A percentile compares a stretch with the other conserved stretches of the same genome.
These are phyloP conservation scores for Phaseolus coccineus DNA, from an alignment of 331 rosid species.

Conservation along the genomic window DNA sequence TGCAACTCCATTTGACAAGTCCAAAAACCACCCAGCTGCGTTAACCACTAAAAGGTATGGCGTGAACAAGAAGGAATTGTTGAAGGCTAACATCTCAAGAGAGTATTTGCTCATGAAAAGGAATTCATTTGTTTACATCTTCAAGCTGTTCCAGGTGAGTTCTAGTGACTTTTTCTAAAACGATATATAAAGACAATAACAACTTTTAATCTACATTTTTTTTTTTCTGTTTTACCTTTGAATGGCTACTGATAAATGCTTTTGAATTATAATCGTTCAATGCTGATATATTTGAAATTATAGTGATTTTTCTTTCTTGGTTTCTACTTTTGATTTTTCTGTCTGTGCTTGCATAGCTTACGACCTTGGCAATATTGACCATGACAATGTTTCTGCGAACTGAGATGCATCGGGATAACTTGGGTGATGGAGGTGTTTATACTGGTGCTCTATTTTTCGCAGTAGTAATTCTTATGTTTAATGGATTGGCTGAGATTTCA, in stretches of 20 bases:
- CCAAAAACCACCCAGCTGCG: conserved; percentile 66
- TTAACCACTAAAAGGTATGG: conserved; percentile 64
- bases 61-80: conserved; percentile 54
- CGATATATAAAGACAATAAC: not conserved
- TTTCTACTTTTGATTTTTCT: conserved; percentile 9
- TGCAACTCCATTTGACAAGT: conserved; percentile 62
- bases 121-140: conserved; percentile 64
- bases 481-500: conserved; percentile 65
- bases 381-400: conserved; percentile 68
- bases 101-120: conserved; percentile 73
- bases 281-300: not conserved
- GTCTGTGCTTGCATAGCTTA: conserved; percentile 40
- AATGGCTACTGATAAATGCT: not conserved
- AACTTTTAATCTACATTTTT: not conserved
- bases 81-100: conserved; percentile 66
- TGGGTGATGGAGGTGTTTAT: conserved; percentile 46
- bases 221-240: not conserved
- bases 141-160: conserved; percentile 62
- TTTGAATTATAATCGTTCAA: not conserved
- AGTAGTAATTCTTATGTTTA: conserved; percentile 57
- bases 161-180: not conserved
- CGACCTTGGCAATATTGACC: conserved; percentile 38
- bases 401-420: conserved; percentile 49
- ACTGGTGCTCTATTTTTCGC: conserved; percentile 62
- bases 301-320: not conserved